These are phyloP conservation scores for Lactuca saligna DNA, from an alignment of 129 eudicot genomes.

Conservation along the genomic window DNA sequence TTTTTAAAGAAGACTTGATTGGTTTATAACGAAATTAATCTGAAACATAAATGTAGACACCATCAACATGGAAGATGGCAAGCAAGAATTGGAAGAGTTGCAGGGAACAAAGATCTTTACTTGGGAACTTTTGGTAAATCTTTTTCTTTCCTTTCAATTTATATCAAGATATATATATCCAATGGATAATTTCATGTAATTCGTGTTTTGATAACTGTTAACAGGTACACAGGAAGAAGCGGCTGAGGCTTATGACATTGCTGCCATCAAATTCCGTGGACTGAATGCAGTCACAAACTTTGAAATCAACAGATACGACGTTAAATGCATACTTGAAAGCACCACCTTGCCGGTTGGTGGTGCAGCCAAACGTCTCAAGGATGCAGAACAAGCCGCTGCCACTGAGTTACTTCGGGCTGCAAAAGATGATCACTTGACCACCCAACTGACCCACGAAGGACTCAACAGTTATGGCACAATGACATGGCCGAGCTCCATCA, in stretches of 20 bases:
- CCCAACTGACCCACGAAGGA: constrained; percentile 38
- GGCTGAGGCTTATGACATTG: constrained; percentile 97
- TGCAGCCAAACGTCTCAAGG: constrained; percentile 80
- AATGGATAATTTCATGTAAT: background rate
- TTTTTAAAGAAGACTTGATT: background rate
- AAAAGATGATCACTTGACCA: constrained; percentile 23
- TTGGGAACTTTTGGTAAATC: constrained; percentile 85
- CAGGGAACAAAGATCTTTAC: constrained; percentile 95
- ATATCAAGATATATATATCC: background rate
- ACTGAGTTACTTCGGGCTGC: constrained; percentile 26
- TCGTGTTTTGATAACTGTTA: background rate
- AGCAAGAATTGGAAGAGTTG: constrained; percentile 99
- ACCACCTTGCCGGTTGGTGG: constrained; percentile 78
- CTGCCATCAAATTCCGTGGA: constrained; percentile 91
- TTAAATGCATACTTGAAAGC: constrained; percentile 83
- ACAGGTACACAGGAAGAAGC: constrained; percentile 97
- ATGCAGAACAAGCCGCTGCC: constrained; percentile 59
- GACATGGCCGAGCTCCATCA: constrained; percentile 51
- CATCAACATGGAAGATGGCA: constrained; percentile 99
- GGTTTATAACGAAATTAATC: background rate
- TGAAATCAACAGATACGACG: constrained; percentile 82
- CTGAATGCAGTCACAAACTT: constrained; percentile 87
- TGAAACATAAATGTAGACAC: constrained; percentile 45
- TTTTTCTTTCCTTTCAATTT: background rate
- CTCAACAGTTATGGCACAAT: constrained; percentile 27